These are phyloP conservation scores for Mycena rosella DNA, from an alignment of 768 basidiomycete species.

Conservation along the genomic window DNA sequence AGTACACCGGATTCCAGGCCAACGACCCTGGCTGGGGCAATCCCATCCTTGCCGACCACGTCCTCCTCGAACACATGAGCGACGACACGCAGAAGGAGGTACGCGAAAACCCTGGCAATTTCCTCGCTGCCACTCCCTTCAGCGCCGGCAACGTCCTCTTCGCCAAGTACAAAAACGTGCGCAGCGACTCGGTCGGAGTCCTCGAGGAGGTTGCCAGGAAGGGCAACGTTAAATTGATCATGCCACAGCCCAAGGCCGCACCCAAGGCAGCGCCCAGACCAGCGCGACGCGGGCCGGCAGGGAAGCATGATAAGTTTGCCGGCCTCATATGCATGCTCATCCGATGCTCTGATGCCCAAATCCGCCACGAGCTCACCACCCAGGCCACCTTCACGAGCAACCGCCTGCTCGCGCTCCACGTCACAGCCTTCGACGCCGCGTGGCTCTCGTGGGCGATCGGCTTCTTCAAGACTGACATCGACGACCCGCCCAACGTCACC, in stretches of 20 bases:
- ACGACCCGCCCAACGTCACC: neutral
- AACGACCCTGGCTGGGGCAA: neutral
- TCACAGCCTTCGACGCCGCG: neutral
- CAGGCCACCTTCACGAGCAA: neutral
- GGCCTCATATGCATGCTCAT: neutral
- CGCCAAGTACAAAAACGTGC: neutral
- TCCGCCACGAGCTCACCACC: neutral
- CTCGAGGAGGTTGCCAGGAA: neutral
- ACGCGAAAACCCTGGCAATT: neutral
- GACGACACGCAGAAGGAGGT: neutral
- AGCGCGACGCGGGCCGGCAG: neutral
- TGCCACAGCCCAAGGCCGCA: neutral
- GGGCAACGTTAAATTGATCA: neutral
- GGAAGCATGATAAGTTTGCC: neutral
- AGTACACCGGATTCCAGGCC: neutral
- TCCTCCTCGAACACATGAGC: neutral
- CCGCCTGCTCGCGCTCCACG: neutral
- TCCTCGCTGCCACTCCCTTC: neutral
- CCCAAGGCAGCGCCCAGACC: too few species aligned
- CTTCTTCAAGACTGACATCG: constrained; percentile 5
- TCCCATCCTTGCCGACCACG: neutral
- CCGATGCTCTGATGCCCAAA: neutral
- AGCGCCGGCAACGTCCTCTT: neutral
- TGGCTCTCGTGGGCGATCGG: neutral
- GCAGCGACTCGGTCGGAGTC: constrained; percentile 38